Percentiles rank a stretch among this genome's conserved stretches.
These are phyloP conservation scores for Forsythia suspensa DNA, from an alignment of 257 asterid species.

Conservation along the genomic window DNA sequence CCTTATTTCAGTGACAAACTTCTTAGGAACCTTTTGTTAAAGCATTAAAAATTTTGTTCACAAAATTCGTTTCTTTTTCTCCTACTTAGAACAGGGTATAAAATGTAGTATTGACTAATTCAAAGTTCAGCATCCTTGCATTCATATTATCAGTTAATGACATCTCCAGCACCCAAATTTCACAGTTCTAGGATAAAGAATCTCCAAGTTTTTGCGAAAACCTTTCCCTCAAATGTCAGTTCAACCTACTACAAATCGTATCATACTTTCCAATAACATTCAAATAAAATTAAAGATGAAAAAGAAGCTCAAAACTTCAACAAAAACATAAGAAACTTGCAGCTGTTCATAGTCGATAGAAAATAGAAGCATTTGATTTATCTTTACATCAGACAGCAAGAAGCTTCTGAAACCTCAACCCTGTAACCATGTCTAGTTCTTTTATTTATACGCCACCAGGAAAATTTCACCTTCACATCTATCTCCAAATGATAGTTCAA, in stretches of 20 bases:
- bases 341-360: not conserved
- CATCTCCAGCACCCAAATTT: not conserved
- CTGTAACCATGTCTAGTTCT: not conserved
- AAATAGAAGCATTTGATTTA: not conserved
- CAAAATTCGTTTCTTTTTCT: not conserved
- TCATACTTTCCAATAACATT: not conserved
- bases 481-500: not conserved
- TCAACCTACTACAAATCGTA: not conserved
- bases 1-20: not conserved
- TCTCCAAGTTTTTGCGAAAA: not conserved
- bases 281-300: not conserved
- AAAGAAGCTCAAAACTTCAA: not conserved
- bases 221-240: not conserved
- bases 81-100: not conserved
- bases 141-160: not conserved
- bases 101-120: not conserved
- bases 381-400: no score
- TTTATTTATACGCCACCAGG: not conserved
- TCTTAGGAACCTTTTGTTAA: not conserved
- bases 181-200: not conserved
- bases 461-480: not conserved
- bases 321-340: not conserved
- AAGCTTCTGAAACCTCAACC: not conserved
- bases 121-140: not conserved
- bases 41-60: no score